These are phyloP conservation scores for Lactarius hengduanensis DNA, from an alignment of 768 basidiomycete genomes.

Conservation along the genomic window DNA sequence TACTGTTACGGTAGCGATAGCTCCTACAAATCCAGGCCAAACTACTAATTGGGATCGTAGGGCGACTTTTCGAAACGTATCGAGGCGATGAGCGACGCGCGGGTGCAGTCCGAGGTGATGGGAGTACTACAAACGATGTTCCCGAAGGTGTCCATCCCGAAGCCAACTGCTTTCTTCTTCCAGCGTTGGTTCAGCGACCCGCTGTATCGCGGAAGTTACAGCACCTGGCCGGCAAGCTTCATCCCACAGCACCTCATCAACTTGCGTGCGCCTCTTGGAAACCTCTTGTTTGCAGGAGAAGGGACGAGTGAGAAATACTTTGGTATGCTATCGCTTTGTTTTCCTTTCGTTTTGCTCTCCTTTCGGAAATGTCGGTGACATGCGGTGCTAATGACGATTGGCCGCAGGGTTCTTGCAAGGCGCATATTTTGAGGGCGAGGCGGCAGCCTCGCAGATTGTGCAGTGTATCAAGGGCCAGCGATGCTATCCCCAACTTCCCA, in stretches of 20 bases:
- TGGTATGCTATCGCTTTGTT: constrained; percentile 36
- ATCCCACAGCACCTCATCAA: constrained; percentile 36
- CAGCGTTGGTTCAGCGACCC: constrained; percentile 51
- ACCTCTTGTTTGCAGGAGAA: constrained; percentile 62
- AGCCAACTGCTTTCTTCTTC: constrained; percentile 52
- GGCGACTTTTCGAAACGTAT: constrained; percentile 58
- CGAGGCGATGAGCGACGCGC: constrained; percentile 47
- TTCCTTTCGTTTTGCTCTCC: too few relatives aligned
- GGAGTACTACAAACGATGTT: constrained; percentile 54
- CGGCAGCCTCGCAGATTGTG: constrained; percentile 27
- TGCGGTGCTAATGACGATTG: too few relatives aligned
- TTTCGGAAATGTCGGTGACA: background rate
- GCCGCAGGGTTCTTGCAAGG: constrained; percentile 33
- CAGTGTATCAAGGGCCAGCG: constrained; percentile 30
- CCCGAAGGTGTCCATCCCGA: constrained; percentile 50
- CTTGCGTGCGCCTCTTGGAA: constrained; percentile 49
- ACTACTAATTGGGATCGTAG: constrained; percentile 33
- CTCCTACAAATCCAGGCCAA: constrained; percentile 11
- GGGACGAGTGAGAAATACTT: constrained; percentile 54
- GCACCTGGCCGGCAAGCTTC: constrained; percentile 63
- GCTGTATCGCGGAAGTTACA: constrained; percentile 55
- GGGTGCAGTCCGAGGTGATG: constrained; percentile 54
- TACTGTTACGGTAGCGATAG: constrained; percentile 46
- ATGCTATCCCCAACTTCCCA: constrained; percentile 17
- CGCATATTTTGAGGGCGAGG: constrained; percentile 36